These are phyloP conservation scores for Apiospora phragmitis DNA, from an alignment of 2,329 filamentous ascomycete genomes.

Conservation along the genomic window DNA sequence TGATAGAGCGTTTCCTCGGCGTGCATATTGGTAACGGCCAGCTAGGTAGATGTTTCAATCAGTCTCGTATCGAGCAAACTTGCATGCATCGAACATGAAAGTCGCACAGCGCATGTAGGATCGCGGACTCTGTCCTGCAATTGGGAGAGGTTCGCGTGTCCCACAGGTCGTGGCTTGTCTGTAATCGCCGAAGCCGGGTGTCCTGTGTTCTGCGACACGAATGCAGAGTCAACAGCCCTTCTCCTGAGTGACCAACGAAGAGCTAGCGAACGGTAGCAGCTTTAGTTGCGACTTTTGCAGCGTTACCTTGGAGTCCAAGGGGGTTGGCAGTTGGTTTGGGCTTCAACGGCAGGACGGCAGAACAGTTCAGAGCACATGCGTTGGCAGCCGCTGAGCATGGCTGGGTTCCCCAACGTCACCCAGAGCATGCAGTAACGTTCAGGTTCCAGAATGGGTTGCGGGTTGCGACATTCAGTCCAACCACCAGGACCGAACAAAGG, in stretches of 20 bases:
- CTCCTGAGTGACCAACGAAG: neutral
- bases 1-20: neutral
- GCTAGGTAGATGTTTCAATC: neutral
- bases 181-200: neutral
- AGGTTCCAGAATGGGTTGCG: neutral
- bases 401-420: neutral
- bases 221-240: neutral
- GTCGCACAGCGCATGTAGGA: neutral
- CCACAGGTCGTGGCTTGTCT: neutral
- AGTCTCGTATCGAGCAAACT: neutral
- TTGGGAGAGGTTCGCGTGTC: neutral
- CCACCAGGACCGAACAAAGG: neutral
- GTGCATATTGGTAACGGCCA: neutral
- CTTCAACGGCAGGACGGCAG: neutral
- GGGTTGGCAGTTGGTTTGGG: neutral
- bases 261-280: neutral
- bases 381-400: neutral
- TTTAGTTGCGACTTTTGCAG: neutral
- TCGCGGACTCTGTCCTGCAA: neutral
- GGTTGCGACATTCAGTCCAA: neutral
- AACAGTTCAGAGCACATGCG: neutral
- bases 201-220: neutral
- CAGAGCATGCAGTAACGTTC: neutral
- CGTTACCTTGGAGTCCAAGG: neutral
- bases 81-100: neutral